Percentiles rank a stretch among this genome's conserved stretches.
Conservation (phyloP, 495 filamentous ascomycete species). For the Penicillium turbatum region DNA sequence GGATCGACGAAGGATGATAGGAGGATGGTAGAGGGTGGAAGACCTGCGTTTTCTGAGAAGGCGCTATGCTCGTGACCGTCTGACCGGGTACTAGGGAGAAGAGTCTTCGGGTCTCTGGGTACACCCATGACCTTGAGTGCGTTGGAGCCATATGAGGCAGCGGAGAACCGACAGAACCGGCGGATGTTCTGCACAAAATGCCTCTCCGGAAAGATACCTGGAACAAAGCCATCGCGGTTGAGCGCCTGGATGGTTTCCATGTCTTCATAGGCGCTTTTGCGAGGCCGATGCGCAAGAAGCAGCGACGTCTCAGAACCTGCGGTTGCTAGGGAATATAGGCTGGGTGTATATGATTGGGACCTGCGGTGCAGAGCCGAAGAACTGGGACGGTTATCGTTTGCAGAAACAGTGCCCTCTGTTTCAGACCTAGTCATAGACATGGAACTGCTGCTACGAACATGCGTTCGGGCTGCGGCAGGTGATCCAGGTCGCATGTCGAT, state of each 20-base stretch:
- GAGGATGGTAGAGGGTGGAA: slow-evolving; percentile 64
- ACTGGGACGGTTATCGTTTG: slow-evolving; percentile 29
- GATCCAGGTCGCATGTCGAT: slow-evolving; percentile 47
- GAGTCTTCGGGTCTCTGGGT: slow-evolving; percentile 40
- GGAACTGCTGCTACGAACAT: slow-evolving; percentile 46
- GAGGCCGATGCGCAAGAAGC: slow-evolving; percentile 50
- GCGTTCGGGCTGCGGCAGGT: slow-evolving; percentile 41
- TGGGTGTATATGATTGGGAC: slow-evolving; percentile 46
- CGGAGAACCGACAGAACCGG: slow-evolving; percentile 72
- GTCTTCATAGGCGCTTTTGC: slow-evolving; percentile 53
- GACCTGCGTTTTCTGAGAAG: slow-evolving; percentile 66
- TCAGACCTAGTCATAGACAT: slow-evolving; percentile 47
- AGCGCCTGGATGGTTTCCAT: slow-evolving; percentile 52
- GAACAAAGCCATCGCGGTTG: slow-evolving; percentile 51
- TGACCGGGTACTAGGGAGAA: slow-evolving; percentile 35
- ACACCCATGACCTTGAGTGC: slow-evolving; percentile 71
- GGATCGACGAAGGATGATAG: slow-evolving; percentile 74
- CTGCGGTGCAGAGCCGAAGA: slow-evolving; percentile 31
- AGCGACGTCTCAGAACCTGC: slow-evolving; percentile 63
- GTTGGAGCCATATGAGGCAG: slow-evolving; percentile 68
- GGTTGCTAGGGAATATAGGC: slow-evolving; percentile 66
- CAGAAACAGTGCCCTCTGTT: slow-evolving; percentile 35
- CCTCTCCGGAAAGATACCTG: slow-evolving; percentile 61
- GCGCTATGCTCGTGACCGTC: slow-evolving; percentile 63
- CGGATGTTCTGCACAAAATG: slow-evolving; percentile 69